Base-by-base conservation (phyloP, 1,139 yeast genomes). In the Taphrina confusa region DNA sequence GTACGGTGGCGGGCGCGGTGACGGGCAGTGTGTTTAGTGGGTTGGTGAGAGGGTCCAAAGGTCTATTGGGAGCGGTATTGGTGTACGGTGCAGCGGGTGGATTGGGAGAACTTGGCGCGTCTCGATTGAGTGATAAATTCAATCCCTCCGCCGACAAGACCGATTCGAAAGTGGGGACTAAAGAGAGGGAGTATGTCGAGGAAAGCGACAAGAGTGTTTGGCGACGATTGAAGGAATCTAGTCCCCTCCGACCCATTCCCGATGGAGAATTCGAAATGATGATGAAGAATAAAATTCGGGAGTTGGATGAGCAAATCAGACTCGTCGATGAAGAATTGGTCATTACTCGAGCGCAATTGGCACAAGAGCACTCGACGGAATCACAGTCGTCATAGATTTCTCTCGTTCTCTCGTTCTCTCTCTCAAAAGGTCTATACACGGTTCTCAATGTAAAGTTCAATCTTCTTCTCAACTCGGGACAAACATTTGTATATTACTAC, bases 131-230 rank as follows among this genome's bases (percentile, higher is more conserved):
- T 30, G 11, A 18, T 33, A 22, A 18, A 22, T 22, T 47, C 31
- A 33, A 11, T 12, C 39, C 22, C 14, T 2, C 9, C 14, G 33
- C n/a, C 18, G 34, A 34, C 11, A n/a, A 34, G 8, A 25, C 6
- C 42, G 42, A 37, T 4, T 8, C 42, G n/a, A 6, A 4, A 9
- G 23, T 22, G 25, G n/a, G n/a, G n/a, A n/a, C n/a, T n/a, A n/a
- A n/a, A 5, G 5, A 1, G 42, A 25, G 20, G n/a, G 36, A 20
- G 46, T n/a, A 31, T 22, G 49, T 39, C 23, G 33, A 20, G 33
- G 58, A 54, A 11, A 46, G 36, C 4, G 58, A 54, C 23, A 54
- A 54, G 58, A 42, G 51, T 22, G 51, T 54, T 12, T 54, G 58
- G 58, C 36, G 40, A 20, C 45, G 36, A 20, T 22, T 54, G 44